Conservation (phyloP, 371 early-diverging fungal genomes). For the Umbelopsis sp. region DNA sequence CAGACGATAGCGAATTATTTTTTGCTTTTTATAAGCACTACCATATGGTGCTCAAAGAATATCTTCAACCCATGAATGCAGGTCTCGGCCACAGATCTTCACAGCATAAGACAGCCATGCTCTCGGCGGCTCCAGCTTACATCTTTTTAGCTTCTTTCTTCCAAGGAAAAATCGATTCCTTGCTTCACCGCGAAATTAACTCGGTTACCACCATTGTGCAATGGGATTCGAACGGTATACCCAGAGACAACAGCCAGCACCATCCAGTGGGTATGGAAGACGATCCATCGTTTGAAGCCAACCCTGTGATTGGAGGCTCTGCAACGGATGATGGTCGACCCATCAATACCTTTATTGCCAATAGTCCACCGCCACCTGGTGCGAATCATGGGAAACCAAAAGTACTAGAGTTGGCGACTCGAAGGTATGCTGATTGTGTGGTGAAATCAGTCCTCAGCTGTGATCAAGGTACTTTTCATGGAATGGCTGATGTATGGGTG, state of each 20-base stretch:
- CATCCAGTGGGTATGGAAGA: conserved; percentile 25
- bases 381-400: conserved; percentile 52
- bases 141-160: conserved; percentile 57
- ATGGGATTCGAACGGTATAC: conserved; percentile 28
- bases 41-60: conserved; percentile 44
- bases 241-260: conserved; percentile 33
- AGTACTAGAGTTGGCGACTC: conserved; percentile 53
- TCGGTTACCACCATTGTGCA: conserved; percentile 49
- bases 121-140: conserved; percentile 56
- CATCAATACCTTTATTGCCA: neutral
- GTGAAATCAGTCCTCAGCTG: conserved; percentile 44
- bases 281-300: conserved; percentile 16
- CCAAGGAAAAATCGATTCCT: conserved; percentile 49
- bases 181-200: conserved; percentile 53
- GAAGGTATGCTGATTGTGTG: conserved; percentile 57
- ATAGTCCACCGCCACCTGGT: neutral
- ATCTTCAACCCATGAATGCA: conserved; percentile 32
- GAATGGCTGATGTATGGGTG: conserved; percentile 61
- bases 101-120: conserved; percentile 36
- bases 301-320: conserved; percentile 20
- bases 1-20: conserved; percentile 62
- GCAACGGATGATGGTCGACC: conserved; percentile 5
- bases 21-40: conserved; percentile 64
- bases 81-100: neutral
- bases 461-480: conserved; percentile 43